These are phyloP conservation scores for Balakata baccata DNA, from an alignment of 345 rosid species.

Conservation along the genomic window DNA sequence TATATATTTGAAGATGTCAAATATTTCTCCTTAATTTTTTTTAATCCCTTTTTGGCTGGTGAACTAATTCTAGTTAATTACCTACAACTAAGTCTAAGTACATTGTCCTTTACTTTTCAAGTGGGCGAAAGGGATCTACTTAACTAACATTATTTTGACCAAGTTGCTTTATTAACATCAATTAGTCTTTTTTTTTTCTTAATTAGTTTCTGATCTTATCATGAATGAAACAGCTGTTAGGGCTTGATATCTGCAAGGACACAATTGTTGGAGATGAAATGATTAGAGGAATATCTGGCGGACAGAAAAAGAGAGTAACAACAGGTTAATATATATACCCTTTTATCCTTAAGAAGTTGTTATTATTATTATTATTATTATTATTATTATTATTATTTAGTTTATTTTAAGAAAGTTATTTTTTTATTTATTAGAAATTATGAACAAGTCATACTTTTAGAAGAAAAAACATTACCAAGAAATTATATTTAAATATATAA, in stretches of 20 bases:
- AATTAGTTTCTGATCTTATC: background rate
- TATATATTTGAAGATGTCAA: background rate
- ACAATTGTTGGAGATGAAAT: slow-evolving; percentile 79
- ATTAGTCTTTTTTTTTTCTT: background rate
- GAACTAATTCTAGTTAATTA: background rate
- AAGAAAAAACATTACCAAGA: background rate
- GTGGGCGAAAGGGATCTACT: background rate
- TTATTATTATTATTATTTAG: background rate
- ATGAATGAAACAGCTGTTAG: slow-evolving; percentile 52
- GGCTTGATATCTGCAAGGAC: slow-evolving; percentile 83
- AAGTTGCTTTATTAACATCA: background rate
- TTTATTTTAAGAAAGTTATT: too few relatives aligned
- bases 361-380: background rate
- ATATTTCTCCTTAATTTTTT: background rate
- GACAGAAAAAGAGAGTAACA: slow-evolving; percentile 84
- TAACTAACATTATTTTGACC: background rate
- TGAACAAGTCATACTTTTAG: background rate
- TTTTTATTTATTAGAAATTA: too few relatives aligned
- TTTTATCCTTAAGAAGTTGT: background rate
- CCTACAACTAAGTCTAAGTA: background rate
- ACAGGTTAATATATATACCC: slow-evolving; percentile 53
- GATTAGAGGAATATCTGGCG: slow-evolving; percentile 85
- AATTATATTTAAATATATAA: background rate
- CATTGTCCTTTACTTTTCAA: background rate
- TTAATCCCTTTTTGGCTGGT: slow-evolving; percentile 5